phyloP scores from a whole-genome alignment of 2,329 filamentous ascomycete species.

The Colletotrichum eremochloae region DNA sequence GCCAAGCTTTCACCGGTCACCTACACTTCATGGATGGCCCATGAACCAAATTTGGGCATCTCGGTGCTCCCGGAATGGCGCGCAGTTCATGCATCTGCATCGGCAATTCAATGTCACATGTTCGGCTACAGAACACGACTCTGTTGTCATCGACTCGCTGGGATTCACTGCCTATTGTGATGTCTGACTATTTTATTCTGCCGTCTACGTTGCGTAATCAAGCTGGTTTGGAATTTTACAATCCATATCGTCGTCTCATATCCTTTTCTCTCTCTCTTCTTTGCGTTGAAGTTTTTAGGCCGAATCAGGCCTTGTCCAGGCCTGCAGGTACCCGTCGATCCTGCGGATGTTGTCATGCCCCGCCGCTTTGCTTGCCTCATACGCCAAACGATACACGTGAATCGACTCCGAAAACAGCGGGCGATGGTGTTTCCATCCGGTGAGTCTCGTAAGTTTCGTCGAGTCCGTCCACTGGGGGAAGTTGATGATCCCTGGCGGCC shows the following conservation, averaged over 20 bases:
- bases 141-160: too few relatives aligned
- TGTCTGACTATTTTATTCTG: not conserved
- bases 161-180: not conserved
- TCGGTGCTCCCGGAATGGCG: not conserved
- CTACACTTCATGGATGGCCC: not conserved
- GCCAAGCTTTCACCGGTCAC: not conserved
- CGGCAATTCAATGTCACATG: not conserved
- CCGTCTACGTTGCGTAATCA: too few relatives aligned
- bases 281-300: not conserved
- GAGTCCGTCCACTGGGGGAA: conserved; percentile 60
- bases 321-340: not conserved
- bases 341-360: conserved; percentile 21
- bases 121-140: not conserved
- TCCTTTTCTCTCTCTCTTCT: not conserved
- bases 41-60: not conserved
- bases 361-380: conserved; percentile 50
- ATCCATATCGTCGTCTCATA: not conserved
- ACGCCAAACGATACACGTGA: conserved; percentile 54
- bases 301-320: not conserved
- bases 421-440: conserved; percentile 56
- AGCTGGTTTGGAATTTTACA: not conserved
- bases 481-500: conserved; percentile 49
- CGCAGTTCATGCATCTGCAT: not conserved
- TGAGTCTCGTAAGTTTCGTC: conserved; percentile 55
- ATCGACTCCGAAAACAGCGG: conserved; percentile 54